phyloP scores from a whole-genome alignment of 2,329 filamentous ascomycete species.

The Plectosphaerella plurivora region DNA sequence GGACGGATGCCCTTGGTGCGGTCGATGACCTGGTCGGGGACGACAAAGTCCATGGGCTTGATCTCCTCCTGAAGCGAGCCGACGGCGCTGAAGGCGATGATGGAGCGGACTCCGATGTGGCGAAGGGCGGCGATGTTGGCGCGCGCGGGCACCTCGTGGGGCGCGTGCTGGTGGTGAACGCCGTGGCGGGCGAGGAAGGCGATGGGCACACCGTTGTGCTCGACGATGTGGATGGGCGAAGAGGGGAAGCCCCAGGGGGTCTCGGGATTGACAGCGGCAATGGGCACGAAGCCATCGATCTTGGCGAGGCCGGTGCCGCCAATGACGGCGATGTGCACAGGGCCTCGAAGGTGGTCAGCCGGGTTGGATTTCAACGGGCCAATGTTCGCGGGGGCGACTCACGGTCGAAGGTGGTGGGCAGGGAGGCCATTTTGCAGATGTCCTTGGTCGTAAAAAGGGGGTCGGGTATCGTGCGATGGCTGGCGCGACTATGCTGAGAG shows the following conservation, averaged over 20 bases:
- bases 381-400: constrained; percentile 17
- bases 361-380: constrained; percentile 7
- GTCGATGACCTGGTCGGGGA: constrained; percentile 96
- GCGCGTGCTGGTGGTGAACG: constrained; percentile 79
- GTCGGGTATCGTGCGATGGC: neutral
- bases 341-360: constrained; percentile 36
- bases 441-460: neutral
- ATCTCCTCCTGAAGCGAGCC: constrained; percentile 90
- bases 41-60: constrained; percentile 91
- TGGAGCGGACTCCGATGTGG: constrained; percentile 78
- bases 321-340: constrained; percentile 82
- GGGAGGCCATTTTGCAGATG: constrained; percentile 38
- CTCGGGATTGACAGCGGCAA: constrained; percentile 68
- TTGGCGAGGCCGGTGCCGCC: constrained; percentile 89
- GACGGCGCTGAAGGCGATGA: constrained; percentile 94
- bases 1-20: constrained; percentile 92
- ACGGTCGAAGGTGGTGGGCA: constrained; percentile 58
- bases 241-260: constrained; percentile 88
- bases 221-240: constrained; percentile 76
- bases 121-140: constrained; percentile 99
- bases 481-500: neutral
- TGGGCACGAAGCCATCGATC: constrained; percentile 80
- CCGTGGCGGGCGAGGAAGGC: constrained; percentile 96
- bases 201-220: constrained; percentile 76
- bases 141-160: constrained; percentile 89